Percentiles rank a stretch among this genome's conserved stretches.
Evolutionary conservation across 2,329 filamentous ascomycete species (phyloP).

Genomic region (Colletotrichum horii): DNA sequence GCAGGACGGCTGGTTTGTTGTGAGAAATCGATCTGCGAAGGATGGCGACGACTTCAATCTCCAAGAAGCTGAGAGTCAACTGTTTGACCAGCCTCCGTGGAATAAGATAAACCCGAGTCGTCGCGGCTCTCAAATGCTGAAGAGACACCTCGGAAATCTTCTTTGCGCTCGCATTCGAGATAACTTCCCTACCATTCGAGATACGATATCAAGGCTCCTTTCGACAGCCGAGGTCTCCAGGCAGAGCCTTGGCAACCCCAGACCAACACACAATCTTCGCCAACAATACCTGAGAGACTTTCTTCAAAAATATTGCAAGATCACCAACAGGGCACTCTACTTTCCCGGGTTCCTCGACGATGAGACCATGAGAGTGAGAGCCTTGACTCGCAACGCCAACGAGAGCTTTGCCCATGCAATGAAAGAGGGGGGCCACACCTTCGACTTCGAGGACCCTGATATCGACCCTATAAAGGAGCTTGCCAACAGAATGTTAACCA

Average conservation of each 20-base stretch:
- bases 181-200: constrained; percentile 35
- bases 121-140: constrained; percentile 33
- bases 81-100: constrained; percentile 35
- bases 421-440: neutral
- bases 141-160: constrained; percentile 31
- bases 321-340: constrained; percentile 24
- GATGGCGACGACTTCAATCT: constrained; percentile 30
- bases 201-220: constrained; percentile 26
- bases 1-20: constrained; percentile 39
- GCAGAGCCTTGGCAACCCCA: constrained; percentile 28
- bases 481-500: neutral
- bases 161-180: constrained; percentile 38
- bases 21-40: constrained; percentile 34
- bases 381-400: constrained; percentile 21
- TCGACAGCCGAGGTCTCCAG: constrained; percentile 12
- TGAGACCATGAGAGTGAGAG: constrained; percentile 3
- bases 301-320: constrained; percentile 26
- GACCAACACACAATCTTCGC: constrained; percentile 26
- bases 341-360: constrained; percentile 27
- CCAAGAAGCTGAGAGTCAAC: constrained; percentile 27
- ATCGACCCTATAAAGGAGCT: neutral
- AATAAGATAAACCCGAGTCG: constrained; percentile 24
- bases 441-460: too few species aligned
- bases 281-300: constrained; percentile 29
- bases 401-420: constrained; percentile 32